Base-by-base conservation (phyloP, 768 basidiomycete species). In the Asterophora lycoperdoides region DNA sequence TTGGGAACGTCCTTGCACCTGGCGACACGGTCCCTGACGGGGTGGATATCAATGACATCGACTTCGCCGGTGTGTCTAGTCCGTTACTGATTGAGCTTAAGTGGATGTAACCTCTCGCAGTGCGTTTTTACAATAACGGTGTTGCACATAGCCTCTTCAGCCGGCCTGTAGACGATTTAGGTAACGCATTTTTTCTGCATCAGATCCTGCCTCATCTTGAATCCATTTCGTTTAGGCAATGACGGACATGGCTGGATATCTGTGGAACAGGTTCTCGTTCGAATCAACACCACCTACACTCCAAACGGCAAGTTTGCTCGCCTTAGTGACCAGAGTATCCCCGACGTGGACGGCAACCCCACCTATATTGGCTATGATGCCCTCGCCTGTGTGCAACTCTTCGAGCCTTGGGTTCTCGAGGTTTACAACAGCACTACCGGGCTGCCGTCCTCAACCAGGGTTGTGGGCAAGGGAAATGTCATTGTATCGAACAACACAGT, bases 361-460 rank as follows among this genome's bases (percentile, higher is more conserved):
- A 68, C 67, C 4, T 63, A 49, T 49, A 63, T 75, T 26, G 73
- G 72, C 2, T 69, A 65, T 28, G 73, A 75, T 43, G 66, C 69
- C 8, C 68, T 62, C 1, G 62, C 71, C 19, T 75, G 73, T 45
- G 48, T 73, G 7, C 62, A 71, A 52, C 46, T 70, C 1, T 70
- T 71, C 29, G 71, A 75, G 42, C 71, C 71, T 1, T 75, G 68
- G 66, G 53, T 75, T 14, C 48, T 73, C 5, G 70, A 73, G 36
- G 59, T 65, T 4, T 70, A 64, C 45, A 70, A 71, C 40, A 61
- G 60, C 35, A 67, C 68, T 8, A 54, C 56, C 9, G 68, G 67
- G 5, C 46, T 54, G 1, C 70, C 71, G 1, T 62, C 39, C 17
- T 59, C 69, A 0, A 37, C 61, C 17, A 57, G 59, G 26, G 66